These are phyloP conservation scores for Cubamyces sp. DNA, from an alignment of 768 basidiomycete species.

Conservation along the genomic window DNA sequence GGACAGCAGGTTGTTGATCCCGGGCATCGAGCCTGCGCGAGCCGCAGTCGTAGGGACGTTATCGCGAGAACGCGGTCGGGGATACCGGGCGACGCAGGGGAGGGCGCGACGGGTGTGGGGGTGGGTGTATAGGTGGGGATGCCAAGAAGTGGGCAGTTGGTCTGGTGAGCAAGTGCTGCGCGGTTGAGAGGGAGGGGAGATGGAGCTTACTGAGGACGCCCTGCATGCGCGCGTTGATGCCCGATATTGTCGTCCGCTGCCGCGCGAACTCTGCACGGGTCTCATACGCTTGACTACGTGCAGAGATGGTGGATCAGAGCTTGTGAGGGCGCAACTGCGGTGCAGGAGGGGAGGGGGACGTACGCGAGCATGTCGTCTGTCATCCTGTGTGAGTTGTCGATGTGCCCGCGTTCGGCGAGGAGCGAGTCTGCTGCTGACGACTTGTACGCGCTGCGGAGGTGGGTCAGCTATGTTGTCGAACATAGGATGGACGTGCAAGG, in stretches of 20 bases:
- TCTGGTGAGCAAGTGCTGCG: background rate
- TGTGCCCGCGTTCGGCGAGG: constrained; percentile 83
- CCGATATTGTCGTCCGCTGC: constrained; percentile 74
- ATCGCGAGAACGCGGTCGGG: background rate
- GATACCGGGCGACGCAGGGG: background rate
- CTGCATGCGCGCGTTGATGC: constrained; percentile 84
- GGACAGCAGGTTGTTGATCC: constrained; percentile 84
- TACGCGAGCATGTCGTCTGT: constrained; percentile 90
- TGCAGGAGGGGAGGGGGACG: constrained; percentile 31
- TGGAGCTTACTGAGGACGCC: constrained; percentile 72
- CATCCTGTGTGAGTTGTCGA: constrained; percentile 95
- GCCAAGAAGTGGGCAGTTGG: background rate
- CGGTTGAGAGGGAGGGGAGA: background rate
- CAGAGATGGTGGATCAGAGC: background rate
- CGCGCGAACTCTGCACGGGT: constrained; percentile 90
- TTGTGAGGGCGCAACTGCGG: background rate
- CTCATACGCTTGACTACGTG: constrained; percentile 89
- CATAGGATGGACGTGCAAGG: background rate
- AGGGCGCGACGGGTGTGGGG: background rate
- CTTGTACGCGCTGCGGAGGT: constrained; percentile 75
- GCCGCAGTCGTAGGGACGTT: background rate
- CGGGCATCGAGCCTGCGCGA: constrained; percentile 81
- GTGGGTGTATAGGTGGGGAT: background rate
- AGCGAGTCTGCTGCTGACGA: constrained; percentile 86
- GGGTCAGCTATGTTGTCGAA: background rate